Evolutionary conservation across 2,329 filamentous ascomycete species (phyloP), one percentile per base, ranked within the genome.

Genomic region (Ploettnerulaceae sp.): DNA sequence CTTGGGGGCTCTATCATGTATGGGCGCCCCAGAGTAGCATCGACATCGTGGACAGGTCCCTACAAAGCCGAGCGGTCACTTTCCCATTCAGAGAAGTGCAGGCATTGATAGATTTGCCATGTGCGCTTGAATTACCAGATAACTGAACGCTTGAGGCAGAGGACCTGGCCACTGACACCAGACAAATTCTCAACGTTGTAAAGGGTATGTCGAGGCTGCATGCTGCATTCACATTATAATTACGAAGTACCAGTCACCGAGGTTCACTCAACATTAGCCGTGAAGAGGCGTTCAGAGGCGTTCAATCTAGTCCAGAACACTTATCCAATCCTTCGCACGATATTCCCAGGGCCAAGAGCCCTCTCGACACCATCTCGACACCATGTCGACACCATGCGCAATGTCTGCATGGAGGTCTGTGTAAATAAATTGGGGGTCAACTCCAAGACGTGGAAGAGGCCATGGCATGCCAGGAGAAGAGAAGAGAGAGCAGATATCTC

Each of bases 51-150:
- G 14, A 22, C 26, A 15, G 25, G 39, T 14, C 29, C 12, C 26
- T 11, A 14, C 32, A 24, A 21, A 35, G 37, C 20, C 24, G 45
- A 52, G 45, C 37, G 24, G 38, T 52, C 45, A 48, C 33, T 43
- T 48, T 52, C 34, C 39, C 45, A 28, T 36, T 2, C 9, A 47
- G 45, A 47, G n/a, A n/a, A n/a, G n/a, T n/a, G n/a, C n/a, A n/a
- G n/a, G n/a, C n/a, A n/a, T n/a, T n/a, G n/a, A n/a, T n/a, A n/a
- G n/a, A n/a, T 43, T 22, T 51, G 40, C 49, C 49, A 41, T 51
- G 45, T 48, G 45, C 42, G 32, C 35, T 20, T 35, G 7, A 35
- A 36, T 17, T 29, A 41, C 25, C 28, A 25, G n/a, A 22, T 18
- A 32, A 22, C 18, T 1, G n/a, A n/a, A n/a, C n/a, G n/a, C n/a